Conservation (phyloP, 1,284 basidiomycete genomes). For the Bondarzewia mesenterica region DNA sequence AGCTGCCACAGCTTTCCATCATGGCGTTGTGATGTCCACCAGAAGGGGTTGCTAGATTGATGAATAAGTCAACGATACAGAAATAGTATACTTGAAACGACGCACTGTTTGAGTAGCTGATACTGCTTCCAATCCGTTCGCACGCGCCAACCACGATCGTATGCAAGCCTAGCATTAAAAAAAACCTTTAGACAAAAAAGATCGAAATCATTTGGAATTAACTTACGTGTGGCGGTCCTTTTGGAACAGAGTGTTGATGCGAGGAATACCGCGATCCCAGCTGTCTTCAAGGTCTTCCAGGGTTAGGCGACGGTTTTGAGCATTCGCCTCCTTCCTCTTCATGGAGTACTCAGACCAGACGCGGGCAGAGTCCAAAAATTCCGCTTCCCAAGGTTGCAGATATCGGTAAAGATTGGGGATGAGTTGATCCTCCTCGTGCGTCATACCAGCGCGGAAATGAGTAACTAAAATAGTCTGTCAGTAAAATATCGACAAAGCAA, state of each 20-base stretch:
- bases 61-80: slow-evolving; percentile 2
- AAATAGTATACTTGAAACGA: slow-evolving; percentile 10
- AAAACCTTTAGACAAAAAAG: slow-evolving; percentile 19
- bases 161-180: slow-evolving; percentile 69
- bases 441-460: slow-evolving; percentile 97
- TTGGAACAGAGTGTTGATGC: slow-evolving; percentile 97
- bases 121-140: slow-evolving; percentile 98
- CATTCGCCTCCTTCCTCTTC: slow-evolving; percentile 98
- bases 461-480: slow-evolving; percentile 44
- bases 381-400: slow-evolving; percentile 97
- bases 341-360: slow-evolving; percentile 99
- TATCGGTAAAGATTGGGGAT: slow-evolving; percentile 98
- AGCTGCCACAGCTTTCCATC: slow-evolving; percentile 98
- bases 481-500: slow-evolving; percentile 11
- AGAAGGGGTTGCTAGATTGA: slow-evolving; percentile 80
- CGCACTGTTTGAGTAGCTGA: slow-evolving; percentile 83
- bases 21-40: slow-evolving; percentile 98
- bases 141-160: slow-evolving; percentile 96
- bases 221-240: slow-evolving; percentile 92
- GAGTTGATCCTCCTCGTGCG: slow-evolving; percentile 88
- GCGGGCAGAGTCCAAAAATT: slow-evolving; percentile 96
- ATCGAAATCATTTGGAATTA: background rate
- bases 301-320: slow-evolving; percentile 92
- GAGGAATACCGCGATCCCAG: slow-evolving; percentile 97
- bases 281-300: slow-evolving; percentile 97